Conservation (phyloP, 257 asterid species). For the Eucommia ulmoides region DNA sequence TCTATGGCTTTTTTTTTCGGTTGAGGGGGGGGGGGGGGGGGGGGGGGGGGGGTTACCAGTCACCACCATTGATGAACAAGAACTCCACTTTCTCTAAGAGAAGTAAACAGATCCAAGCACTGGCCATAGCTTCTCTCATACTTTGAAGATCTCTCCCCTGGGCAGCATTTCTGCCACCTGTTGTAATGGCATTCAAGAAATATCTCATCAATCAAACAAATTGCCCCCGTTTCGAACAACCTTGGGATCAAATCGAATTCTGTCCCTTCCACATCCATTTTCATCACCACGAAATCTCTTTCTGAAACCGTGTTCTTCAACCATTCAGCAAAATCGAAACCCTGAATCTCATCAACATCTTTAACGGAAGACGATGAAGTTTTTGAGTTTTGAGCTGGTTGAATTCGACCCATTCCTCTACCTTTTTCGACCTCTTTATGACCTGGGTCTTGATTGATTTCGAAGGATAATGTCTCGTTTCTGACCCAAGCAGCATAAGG, state of each 20-base stretch:
- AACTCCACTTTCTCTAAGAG: slow-evolving; percentile 26
- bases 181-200: slow-evolving; percentile 49
- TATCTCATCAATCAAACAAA: slow-evolving; percentile 46
- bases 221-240: slow-evolving; percentile 26
- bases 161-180: slow-evolving; percentile 27
- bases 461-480: slow-evolving; percentile 37
- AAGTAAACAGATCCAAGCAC: slow-evolving; percentile 17
- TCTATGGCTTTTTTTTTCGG: too few relatives aligned
- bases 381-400: slow-evolving; percentile 6
- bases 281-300: slow-evolving; percentile 40
- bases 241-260: slow-evolving; percentile 22
- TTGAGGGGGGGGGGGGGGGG: too few relatives aligned
- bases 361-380: neutral
- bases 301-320: slow-evolving; percentile 14
- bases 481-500: slow-evolving; percentile 45
- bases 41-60: slow-evolving; percentile 2
- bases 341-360: slow-evolving; percentile 21
- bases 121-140: slow-evolving; percentile 18
- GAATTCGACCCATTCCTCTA: slow-evolving; percentile 19
- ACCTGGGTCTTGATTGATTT: slow-evolving; percentile 19
- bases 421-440: slow-evolving; percentile 23
- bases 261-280: slow-evolving; percentile 49
- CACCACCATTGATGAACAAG: slow-evolving; percentile 51
- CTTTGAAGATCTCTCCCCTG: slow-evolving; percentile 23
- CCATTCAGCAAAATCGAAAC: slow-evolving; percentile 43